These are phyloP conservation scores for Phlebiopsis gigantea DNA, from an alignment of 768 basidiomycete species.

Conservation along the genomic window DNA sequence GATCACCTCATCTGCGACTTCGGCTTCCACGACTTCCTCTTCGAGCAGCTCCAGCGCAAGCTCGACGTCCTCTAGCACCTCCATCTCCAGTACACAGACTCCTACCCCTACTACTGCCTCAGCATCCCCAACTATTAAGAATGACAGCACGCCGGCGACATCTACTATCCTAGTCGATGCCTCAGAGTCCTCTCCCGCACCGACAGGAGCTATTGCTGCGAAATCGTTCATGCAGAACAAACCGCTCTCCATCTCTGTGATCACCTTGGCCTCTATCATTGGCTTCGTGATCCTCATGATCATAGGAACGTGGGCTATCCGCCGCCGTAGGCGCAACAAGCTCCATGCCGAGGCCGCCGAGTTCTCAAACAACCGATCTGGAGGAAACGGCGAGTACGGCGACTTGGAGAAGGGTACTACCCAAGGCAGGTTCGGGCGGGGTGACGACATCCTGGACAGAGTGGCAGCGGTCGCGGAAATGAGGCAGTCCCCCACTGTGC, in stretches of 20 bases:
- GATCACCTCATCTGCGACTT: not conserved
- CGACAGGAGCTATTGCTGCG: conserved; percentile 21
- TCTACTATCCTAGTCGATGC: conserved; percentile 3
- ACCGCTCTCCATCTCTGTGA: conserved; percentile 54
- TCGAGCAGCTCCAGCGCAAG: not conserved
- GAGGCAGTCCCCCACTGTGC: not conserved
- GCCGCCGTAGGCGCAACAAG: conserved; percentile 39
- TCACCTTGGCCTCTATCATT: conserved; percentile 44
- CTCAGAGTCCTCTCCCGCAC: conserved; percentile 23
- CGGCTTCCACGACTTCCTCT: not conserved
- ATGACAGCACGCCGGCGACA: not conserved
- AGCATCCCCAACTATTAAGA: not conserved
- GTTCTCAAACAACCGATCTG: conserved; percentile 19
- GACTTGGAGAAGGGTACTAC: conserved; percentile 18
- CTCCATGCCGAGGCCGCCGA: conserved; percentile 20
- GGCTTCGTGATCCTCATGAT: conserved; percentile 39
- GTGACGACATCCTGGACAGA: conserved; percentile 2
- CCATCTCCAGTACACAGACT: conserved; percentile 6
- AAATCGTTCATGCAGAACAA: conserved; percentile 59
- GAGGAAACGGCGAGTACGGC: conserved; percentile 4
- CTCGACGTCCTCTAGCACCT: conserved; percentile 7
- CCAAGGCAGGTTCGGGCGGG: not conserved
- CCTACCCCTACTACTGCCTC: conserved; percentile 2
- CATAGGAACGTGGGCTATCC: conserved; percentile 40
- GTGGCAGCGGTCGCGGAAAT: not conserved